Conservation (phyloP, 805 yeast species). For the Kockiozyma suomiensis region DNA sequence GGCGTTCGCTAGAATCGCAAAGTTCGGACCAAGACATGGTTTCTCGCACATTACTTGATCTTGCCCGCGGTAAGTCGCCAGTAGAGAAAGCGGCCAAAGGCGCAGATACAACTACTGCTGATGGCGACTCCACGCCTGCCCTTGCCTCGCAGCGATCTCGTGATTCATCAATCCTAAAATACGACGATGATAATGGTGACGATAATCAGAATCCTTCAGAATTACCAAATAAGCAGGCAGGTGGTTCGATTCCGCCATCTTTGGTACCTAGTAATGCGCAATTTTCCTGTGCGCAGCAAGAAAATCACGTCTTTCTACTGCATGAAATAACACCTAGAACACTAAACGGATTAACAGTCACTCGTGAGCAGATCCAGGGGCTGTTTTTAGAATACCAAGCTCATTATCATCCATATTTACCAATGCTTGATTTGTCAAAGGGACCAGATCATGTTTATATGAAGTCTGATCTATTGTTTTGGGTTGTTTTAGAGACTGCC, state of each 20-base stretch:
- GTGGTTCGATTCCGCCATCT: not conserved
- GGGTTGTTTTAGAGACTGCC: constrained; percentile 90
- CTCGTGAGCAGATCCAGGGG: constrained; percentile 60
- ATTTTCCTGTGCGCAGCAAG: not conserved
- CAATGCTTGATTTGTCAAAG: constrained; percentile 76
- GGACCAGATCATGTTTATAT: constrained; percentile 83
- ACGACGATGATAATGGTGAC: too few species aligned
- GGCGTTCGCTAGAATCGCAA: constrained; percentile 50
- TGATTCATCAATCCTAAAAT: not conserved
- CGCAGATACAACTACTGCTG: not conserved
- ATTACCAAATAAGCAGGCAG: not conserved
- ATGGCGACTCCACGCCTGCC: not conserved
- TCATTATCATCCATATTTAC: constrained; percentile 82
- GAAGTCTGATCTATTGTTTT: constrained; percentile 84
- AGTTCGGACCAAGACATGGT: constrained; percentile 30
- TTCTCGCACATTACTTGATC: constrained; percentile 29
- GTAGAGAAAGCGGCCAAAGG: constrained; percentile 2
- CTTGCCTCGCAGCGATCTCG: not conserved
- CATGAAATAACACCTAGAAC: constrained; percentile 56
- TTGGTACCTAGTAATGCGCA: not conserved
- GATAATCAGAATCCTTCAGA: not conserved
- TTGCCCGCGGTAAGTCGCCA: constrained; percentile 28
- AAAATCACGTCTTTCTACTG: not conserved
- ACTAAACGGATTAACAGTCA: constrained; percentile 66
- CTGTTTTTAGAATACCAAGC: constrained; percentile 70